A percentile compares a stretch with the other conserved stretches of the same genome.
Evolutionary conservation across 805 yeast species (phyloP).

Genomic region (Sugiyamaella americana): DNA sequence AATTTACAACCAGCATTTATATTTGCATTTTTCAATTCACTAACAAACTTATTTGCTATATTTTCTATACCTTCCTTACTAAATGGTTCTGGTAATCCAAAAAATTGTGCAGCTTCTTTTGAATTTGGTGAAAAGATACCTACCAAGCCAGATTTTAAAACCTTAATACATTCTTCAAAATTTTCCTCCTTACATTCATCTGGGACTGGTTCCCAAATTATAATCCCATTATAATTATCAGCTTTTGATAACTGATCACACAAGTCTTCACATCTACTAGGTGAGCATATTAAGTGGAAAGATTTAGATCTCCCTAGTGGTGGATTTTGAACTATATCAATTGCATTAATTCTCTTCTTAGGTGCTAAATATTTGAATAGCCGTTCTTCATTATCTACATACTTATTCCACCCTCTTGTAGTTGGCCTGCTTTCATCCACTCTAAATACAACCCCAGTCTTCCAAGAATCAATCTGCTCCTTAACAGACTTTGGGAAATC

Average conservation of each 20-base stretch:
- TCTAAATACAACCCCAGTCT: conserved; percentile 53
- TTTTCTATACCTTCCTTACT: conserved; percentile 37
- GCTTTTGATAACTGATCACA: conserved; percentile 31
- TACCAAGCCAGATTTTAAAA: conserved; percentile 36
- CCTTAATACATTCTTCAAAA: conserved; percentile 33
- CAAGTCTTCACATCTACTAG: conserved; percentile 51
- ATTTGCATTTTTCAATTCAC: not conserved
- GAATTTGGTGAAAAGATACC: conserved; percentile 77
- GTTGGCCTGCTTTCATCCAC: conserved; percentile 50
- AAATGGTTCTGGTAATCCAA: conserved; percentile 43
- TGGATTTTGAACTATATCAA: conserved; percentile 43
- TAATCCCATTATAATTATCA: conserved; percentile 33
- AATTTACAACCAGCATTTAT: not conserved
- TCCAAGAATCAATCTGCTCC: conserved; percentile 50
- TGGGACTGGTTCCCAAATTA: conserved; percentile 86
- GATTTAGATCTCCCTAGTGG: conserved; percentile 39
- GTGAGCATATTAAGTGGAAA: conserved; percentile 71
- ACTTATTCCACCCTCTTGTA: conserved; percentile 76
- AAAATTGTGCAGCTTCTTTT: conserved; percentile 67
- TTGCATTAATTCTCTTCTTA: conserved; percentile 51
- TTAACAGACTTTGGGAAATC: conserved; percentile 60
- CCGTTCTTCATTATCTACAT: conserved; percentile 56
- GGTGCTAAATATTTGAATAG: conserved; percentile 57
- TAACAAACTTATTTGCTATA: conserved; percentile 38
- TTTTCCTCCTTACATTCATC: conserved; percentile 56